Evolutionary conservation across 1,284 basidiomycete species (phyloP), one percentile per base, ranked within the genome.

Genomic region (Puccinia novopanici): DNA sequence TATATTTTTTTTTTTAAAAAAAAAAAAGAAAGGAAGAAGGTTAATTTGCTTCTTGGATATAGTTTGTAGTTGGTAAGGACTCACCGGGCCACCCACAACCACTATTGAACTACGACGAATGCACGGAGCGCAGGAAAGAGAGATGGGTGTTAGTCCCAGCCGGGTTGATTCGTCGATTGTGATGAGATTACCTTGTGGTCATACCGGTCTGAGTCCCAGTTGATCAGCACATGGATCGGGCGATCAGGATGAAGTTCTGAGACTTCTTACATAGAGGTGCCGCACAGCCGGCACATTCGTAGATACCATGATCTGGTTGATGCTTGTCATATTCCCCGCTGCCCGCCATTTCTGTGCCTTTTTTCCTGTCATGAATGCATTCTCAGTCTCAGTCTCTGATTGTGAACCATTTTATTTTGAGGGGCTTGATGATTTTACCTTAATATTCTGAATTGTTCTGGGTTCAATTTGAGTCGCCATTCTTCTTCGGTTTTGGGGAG

Each of bases 81-180:
- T 50, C 37, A 75, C 65, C 85, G 8, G 86, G 86, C 86, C 87
- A 87, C 13, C 87, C 87, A 75, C 87, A 87, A 22, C 86, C 87
- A 27, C 84, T 85, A 75, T 87, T 84, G 83, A 87, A 87, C 84
- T 87, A 54, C 34, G 27, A 34, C 50, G 3, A 30, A 42, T 42
- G 8, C 40, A n/a, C 37, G 45, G 2, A 34, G 4, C 2, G 8
- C 45, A 40, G 9, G 55, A 30, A 77, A 52, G 30, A 50, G 59
- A 50, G 13, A n/a, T 27, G 10, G 34, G 24, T 37, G 22, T 59
- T 37, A 68, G 34, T n/a, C 30, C 19, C 52, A 54, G 2, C 37
- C 48, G 4, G 34, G 30, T 15, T 67, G 19, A 45, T 40, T 59
- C 3, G 40, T 15, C 3, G 50, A 63, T 15, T 27, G 65, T 48